These are phyloP conservation scores for Colletotrichum trifolii DNA, from an alignment of 2,329 filamentous ascomycete genomes.

Conservation along the genomic window DNA sequence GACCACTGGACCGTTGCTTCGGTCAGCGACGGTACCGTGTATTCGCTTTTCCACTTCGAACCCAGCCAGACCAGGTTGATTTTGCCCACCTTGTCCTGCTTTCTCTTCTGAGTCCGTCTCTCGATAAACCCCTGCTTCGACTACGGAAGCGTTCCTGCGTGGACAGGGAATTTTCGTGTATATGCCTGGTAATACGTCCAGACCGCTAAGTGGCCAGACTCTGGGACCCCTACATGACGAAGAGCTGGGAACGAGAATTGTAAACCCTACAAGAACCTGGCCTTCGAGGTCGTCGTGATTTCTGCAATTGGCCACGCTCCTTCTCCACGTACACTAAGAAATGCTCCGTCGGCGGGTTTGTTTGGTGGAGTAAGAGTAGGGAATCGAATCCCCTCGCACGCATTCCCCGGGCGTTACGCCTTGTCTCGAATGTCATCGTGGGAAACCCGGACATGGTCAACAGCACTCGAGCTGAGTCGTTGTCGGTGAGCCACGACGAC, in stretches of 20 bases:
- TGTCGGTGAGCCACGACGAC: conserved; percentile 9
- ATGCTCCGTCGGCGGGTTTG: conserved; percentile 27
- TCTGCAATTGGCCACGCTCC: conserved; percentile 18
- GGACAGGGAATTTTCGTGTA: no score
- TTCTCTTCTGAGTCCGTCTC: no score
- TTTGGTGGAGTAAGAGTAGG: conserved; percentile 17
- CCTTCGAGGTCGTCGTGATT: conserved; percentile 1
- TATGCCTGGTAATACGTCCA: no score
- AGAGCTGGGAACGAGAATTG: not conserved
- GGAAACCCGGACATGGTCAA: conserved; percentile 17
- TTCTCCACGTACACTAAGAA: conserved; percentile 17
- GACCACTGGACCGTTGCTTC: no score
- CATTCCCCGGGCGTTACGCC: conserved; percentile 36
- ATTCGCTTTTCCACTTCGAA: no score
- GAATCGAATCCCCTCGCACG: conserved; percentile 15
- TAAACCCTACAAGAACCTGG: not conserved
- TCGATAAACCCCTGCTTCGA: no score
- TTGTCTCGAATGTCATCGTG: conserved; percentile 27
- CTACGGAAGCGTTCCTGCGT: no score
- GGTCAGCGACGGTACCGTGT: no score
- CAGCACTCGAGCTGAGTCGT: not conserved
- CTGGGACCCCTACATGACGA: not conserved
- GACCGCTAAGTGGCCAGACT: not conserved
- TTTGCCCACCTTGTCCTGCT: conserved; percentile 12
- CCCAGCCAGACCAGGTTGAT: not conserved